Conservation (phyloP, 2,329 filamentous ascomycete genomes). For the Exophiala dermatitidis region DNA sequence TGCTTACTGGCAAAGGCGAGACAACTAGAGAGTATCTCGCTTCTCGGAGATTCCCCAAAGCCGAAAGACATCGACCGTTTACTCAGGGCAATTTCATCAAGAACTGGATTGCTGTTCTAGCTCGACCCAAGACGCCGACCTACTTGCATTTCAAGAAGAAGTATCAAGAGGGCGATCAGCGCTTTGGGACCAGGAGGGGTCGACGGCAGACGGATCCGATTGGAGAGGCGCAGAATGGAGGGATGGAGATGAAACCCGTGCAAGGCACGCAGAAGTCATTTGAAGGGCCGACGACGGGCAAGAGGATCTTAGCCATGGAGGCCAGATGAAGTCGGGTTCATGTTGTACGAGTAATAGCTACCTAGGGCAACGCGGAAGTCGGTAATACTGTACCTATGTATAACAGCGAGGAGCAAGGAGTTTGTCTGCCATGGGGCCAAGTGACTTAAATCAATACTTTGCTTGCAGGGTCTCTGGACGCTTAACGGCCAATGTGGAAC, state of each 20-base stretch:
- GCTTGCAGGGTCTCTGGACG: neutral
- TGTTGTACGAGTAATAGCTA: neutral
- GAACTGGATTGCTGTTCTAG: conserved; percentile 77
- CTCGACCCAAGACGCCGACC: conserved; percentile 74
- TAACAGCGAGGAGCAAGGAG: neutral
- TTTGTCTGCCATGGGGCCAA: neutral
- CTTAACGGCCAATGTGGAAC: neutral
- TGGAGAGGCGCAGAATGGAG: conserved; percentile 47
- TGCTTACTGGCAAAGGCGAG: conserved; percentile 82
- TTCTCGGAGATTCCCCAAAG: conserved; percentile 87
- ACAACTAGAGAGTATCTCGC: conserved; percentile 95
- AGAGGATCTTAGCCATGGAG: conserved; percentile 16
- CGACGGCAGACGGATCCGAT: conserved; percentile 45
- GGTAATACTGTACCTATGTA: neutral
- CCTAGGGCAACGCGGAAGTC: neutral
- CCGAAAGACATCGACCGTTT: conserved; percentile 85
- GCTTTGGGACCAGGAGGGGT: conserved; percentile 58
- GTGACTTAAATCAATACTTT: neutral
- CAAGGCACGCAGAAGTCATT: conserved; percentile 39
- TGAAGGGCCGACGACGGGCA: conserved; percentile 24
- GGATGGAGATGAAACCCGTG: conserved; percentile 63
- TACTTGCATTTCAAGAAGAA: conserved; percentile 79
- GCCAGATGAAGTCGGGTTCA: conserved; percentile 13
- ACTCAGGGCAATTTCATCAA: conserved; percentile 66
- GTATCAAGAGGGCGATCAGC: conserved; percentile 75